Base-by-base conservation (phyloP, 192 early-diverging fungal genomes). In the Phycomyces blakesleeanus region DNA sequence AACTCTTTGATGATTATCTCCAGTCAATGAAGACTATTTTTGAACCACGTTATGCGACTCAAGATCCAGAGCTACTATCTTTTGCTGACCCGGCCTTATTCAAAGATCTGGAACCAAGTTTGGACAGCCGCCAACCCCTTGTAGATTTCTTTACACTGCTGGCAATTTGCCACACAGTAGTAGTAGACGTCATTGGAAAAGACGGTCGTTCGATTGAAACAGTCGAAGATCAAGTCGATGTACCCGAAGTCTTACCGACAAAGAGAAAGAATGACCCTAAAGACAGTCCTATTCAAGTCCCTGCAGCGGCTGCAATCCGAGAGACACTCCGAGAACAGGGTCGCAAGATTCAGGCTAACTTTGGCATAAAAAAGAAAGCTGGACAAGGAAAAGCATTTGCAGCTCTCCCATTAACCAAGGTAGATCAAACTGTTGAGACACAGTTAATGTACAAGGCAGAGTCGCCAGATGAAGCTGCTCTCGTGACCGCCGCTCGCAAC, bases 111-210 rank as follows among this genome's bases (percentile, higher is more conserved):
- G n/a, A 61, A 34, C 18, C 41, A 20, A 51, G 18, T 3, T 24
- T 34, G 2, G 70, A 71, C 10, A 59, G 42, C 50, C 57, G 71
- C 38, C 55, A 61, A 29, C 56, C 24, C 4, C 79, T 94, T 34
- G 73, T 79, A 20, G 91, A 96, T 63, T 99, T 98, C 59, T 90
- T 95, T 69, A 90, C 85, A 3, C 77, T 94, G 21, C 73, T 99
- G 21, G 89, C 94, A 12, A 79, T 97, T 0, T 99, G 96, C 70
- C 95, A 99, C 73, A 97, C 97, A 0, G 96, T 96, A 0, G 81
- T 99, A 10, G 88, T 95, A 0, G 95, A 97, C 27, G 64, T 66
- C 10, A 29, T 76, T 15, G 83, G 72, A 38, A 75, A 78, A 27
- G 77, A 79, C n/a, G 76, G 76, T 38, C 79, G 74, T 52, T 73